Base-by-base conservation (phyloP, 441 rosid species). In the Geranium incanum region DNA sequence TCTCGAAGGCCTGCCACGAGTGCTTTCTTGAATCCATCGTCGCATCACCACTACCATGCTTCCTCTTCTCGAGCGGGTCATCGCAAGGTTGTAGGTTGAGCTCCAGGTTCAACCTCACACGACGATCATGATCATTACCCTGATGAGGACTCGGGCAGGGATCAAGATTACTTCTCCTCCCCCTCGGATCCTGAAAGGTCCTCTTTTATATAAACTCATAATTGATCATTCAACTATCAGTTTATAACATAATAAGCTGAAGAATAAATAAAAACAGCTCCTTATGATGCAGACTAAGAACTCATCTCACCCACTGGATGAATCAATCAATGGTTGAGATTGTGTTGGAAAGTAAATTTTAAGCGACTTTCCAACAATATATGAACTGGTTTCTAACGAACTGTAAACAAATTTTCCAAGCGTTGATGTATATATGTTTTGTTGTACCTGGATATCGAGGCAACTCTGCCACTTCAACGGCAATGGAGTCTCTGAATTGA, bases 71-170 rank as follows among this genome's bases (percentile, higher is more conserved):
- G 33, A 28, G 33, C 33, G 33, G 33, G 33, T 28, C 33, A 63
- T 86, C 86, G 15, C 84, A 82, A 11, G 86, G 88, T 50, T 12
- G 57, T 16, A 88, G 88, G 83, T 90, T 90, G 45, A 92, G 84
- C 80, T 87, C 88, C 33, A 92, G 95, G 77, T 92, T 92, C 75
- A 92, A 79, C 83, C 95, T 88, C 81, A 87, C 81, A 73, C 80
- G 78, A 36, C 66, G 55, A 48, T 48, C 75, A 38, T 67, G 68
- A 28, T 28, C 33, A 28, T 28, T 28, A 2, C 33, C 33, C 33
- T 28, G 33, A 28, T 28, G 33, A 4, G 76, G 57, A 68, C 65
- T 72, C 21, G 57, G 0, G 57, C 77, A 36, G 4, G 78, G 82
- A 64, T 79, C 81, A 13, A 16, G 64, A 16, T 76, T 76, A 76